phyloP scores from a whole-genome alignment of 495 filamentous ascomycete species.

The Xylona heveae region DNA sequence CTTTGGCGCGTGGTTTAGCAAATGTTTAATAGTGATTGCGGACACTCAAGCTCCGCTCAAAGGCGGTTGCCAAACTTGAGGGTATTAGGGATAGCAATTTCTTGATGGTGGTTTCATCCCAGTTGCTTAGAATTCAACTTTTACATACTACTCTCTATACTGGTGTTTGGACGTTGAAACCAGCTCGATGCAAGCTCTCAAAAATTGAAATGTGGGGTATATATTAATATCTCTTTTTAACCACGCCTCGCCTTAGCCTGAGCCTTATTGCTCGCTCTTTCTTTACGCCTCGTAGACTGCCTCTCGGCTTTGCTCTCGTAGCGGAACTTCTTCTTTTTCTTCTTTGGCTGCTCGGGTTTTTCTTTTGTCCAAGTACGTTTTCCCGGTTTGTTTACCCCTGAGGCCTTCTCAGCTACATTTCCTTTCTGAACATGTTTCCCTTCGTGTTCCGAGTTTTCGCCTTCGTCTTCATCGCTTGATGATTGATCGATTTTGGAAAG shows the following conservation, averaged over 20 bases:
- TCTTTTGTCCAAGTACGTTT: conserved; percentile 21
- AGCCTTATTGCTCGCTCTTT: conserved; percentile 35
- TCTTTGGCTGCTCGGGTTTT: conserved; percentile 38
- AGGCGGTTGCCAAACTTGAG: too few species aligned
- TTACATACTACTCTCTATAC: too few species aligned
- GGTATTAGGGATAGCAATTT: too few species aligned
- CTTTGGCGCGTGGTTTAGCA: too few species aligned
- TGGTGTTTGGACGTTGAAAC: too few species aligned
- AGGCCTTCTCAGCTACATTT: conserved; percentile 3
- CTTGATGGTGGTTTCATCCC: too few species aligned
- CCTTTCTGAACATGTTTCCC: conserved; percentile 9
- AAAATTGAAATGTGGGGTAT: background rate
- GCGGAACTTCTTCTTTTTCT: conserved; percentile 74
- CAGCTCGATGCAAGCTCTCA: too few species aligned
- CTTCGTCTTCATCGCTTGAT: conserved; percentile 20
- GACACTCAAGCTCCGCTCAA: too few species aligned
- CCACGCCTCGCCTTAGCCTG: conserved; percentile 23
- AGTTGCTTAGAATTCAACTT: too few species aligned
- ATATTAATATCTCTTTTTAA: conserved; percentile 10
- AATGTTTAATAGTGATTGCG: too few species aligned
- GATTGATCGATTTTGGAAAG: conserved; percentile 46
- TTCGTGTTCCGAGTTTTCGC: conserved; percentile 19
- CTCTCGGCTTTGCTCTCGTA: conserved; percentile 78
- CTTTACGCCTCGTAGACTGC: conserved; percentile 40
- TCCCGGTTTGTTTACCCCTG: conserved; percentile 8